phyloP scores from a whole-genome alignment of 176 grass and related monocot genomes.

The Areca catechu region DNA sequence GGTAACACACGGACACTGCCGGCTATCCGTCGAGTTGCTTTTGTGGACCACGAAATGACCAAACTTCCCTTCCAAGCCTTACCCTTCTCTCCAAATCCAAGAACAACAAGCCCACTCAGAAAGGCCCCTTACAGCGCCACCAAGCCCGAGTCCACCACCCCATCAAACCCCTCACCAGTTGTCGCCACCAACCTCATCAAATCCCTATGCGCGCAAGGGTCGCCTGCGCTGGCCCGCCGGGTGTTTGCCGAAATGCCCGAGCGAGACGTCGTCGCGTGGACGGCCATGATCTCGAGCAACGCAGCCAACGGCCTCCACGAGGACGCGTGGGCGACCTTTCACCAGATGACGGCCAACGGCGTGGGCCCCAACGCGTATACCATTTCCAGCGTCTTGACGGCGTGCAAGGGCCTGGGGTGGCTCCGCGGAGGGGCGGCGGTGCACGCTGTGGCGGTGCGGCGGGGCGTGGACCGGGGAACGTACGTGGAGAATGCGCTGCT shows the following conservation, averaged over 20 bases:
- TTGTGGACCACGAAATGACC: too few relatives aligned
- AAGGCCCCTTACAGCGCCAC: not conserved
- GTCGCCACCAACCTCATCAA: slow-evolving; percentile 31
- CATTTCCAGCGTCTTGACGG: slow-evolving; percentile 33
- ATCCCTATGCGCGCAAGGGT: slow-evolving; percentile 8
- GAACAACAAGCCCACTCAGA: too few relatives aligned
- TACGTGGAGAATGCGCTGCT: slow-evolving; percentile 52
- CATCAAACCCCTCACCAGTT: not conserved
- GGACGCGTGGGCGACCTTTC: slow-evolving; percentile 21
- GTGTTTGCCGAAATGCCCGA: slow-evolving; percentile 51
- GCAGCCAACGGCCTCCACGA: slow-evolving; percentile 20
- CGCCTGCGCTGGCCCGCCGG: slow-evolving; percentile 17
- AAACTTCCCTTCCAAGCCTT: too few relatives aligned
- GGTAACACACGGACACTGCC: too few relatives aligned
- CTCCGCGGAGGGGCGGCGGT: not conserved
- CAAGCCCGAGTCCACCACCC: not conserved
- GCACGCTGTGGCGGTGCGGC: slow-evolving; percentile 23
- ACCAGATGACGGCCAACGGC: slow-evolving; percentile 24
- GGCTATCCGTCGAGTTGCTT: too few relatives aligned
- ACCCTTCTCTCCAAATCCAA: too few relatives aligned
- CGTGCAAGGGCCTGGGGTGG: slow-evolving; percentile 14
- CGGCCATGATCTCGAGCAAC: slow-evolving; percentile 50
- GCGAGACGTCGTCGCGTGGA: slow-evolving; percentile 44
- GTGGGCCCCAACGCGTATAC: slow-evolving; percentile 39
- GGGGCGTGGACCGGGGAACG: slow-evolving; percentile 18